Base-by-base conservation (phyloP, 176 grass and related monocot genomes). In the Raddia guianensis region DNA sequence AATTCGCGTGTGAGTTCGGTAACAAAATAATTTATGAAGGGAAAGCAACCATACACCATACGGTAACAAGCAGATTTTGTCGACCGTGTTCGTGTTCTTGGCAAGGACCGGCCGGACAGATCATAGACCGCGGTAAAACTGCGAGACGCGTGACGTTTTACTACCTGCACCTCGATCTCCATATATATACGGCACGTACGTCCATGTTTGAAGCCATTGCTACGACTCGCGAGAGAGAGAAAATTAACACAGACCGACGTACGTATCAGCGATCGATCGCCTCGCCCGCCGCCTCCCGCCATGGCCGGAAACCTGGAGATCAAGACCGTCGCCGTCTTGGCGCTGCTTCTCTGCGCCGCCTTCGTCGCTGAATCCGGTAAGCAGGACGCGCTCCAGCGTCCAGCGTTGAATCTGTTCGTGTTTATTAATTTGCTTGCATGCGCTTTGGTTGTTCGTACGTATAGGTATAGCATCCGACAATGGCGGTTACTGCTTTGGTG, bases 281-380 rank as follows among this genome's bases (percentile, higher is more conserved):
- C 58, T 3, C 35, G 42, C 18, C 67, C 27, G 27, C 27, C 27
- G 27, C 27, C 27, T 27, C 12, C 66, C 35, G 47, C 66, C 46
- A 81, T 81, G 86, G 6, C 65, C 51, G 47, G 0, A 4, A 59
- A 12, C 1, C 58, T 27, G 7, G 62, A 67, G 13, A 27, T 27
- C 27, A 49, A 21, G 49, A 8, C 16, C 63, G 2, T 72, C 40
- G 58, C 80, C 74, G 42, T 83, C 11, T 13, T 73, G 74, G 59
- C 13, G 32, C 0, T 87, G 73, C 20, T 87, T 16, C 73, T 78
- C 57, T 87, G 73, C 9, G 67, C 67, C 40, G 37, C 59, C 74
- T 65, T 74, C 50, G 68, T 59, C 2, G 66, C n/a, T 1, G 74
- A 88, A 66, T 66, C 74, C 11, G 73, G 74, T 78, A 50, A 72